Evolutionary conservation across 2,329 filamentous ascomycete species (phyloP).

Genomic region (Sporothrix brunneoviolacea): DNA sequence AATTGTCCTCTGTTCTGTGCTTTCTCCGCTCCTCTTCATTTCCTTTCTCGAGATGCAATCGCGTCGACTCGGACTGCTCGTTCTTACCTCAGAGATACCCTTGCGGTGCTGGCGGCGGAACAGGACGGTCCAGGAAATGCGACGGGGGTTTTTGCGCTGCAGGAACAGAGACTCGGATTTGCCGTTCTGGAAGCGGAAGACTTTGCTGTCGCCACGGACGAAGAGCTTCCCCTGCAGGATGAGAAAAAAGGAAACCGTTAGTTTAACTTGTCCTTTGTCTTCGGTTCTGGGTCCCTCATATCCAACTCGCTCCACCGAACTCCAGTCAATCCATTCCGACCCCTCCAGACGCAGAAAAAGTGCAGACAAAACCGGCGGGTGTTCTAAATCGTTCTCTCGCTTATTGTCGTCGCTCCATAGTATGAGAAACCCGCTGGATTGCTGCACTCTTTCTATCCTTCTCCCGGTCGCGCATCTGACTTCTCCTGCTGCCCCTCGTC

Average conservation of each 20-base stretch:
- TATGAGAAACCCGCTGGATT: no score
- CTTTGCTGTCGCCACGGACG: constrained; percentile 98
- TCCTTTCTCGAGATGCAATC: neutral
- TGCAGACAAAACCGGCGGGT: no score
- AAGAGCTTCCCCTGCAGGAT: constrained; percentile 87
- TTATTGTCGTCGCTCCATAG: no score
- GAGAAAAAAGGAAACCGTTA: neutral
- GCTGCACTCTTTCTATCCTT: no score
- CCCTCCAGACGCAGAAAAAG: no score
- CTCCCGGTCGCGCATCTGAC: no score
- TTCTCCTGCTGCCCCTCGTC: neutral
- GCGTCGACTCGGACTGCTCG: no score
- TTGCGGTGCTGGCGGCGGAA: constrained; percentile 99
- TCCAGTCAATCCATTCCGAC: no score
- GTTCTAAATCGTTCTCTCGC: no score
- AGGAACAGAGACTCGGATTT: constrained; percentile 99
- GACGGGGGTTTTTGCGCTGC: constrained; percentile 99
- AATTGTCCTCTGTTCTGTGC: neutral
- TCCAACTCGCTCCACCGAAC: no score
- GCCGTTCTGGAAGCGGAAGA: constrained; percentile 99
- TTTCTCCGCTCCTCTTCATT: neutral
- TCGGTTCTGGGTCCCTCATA: no score
- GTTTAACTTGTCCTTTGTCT: neutral
- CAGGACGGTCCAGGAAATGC: constrained; percentile 97
- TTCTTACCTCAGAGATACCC: constrained; percentile 99